These are phyloP conservation scores for Fusarium vanettenii DNA, from an alignment of 2,329 filamentous ascomycete species.

Conservation along the genomic window DNA sequence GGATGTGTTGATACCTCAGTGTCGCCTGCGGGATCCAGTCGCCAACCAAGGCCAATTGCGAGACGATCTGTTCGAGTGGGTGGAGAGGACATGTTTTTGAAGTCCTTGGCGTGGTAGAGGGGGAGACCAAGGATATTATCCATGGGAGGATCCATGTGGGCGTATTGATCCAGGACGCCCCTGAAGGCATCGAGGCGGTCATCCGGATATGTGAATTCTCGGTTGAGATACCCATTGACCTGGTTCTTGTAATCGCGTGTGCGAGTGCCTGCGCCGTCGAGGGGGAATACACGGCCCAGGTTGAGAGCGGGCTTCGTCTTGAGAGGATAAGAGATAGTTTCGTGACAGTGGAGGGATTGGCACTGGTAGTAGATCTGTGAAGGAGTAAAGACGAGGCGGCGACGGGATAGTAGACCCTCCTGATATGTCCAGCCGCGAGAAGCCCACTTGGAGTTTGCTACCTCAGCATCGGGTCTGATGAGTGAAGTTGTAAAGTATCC, in stretches of 20 bases:
- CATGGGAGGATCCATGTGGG: slow-evolving; percentile 41
- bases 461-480: slow-evolving; percentile 49
- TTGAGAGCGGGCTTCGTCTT: slow-evolving; percentile 46
- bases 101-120: slow-evolving; percentile 49
- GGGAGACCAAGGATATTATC: slow-evolving; percentile 50
- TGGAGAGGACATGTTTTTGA: slow-evolving; percentile 40
- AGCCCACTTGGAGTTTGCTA: slow-evolving; percentile 50
- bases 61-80: slow-evolving; percentile 50
- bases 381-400: slow-evolving; percentile 51
- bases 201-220: slow-evolving; percentile 41
- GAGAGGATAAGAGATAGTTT: slow-evolving; percentile 50
- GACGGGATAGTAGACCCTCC: slow-evolving; percentile 50
- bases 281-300: slow-evolving; percentile 49
- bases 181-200: slow-evolving; percentile 51
- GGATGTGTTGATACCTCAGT: slow-evolving; percentile 36
- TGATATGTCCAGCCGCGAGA: slow-evolving; percentile 52
- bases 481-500: slow-evolving; percentile 52
- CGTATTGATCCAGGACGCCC: slow-evolving; percentile 46
- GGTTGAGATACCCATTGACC: slow-evolving; percentile 48
- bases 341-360: slow-evolving; percentile 51
- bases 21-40: slow-evolving; percentile 41
- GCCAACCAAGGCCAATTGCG: slow-evolving; percentile 51
- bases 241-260: slow-evolving; percentile 43
- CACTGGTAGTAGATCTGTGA: slow-evolving; percentile 55
- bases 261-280: slow-evolving; percentile 34